Conservation (phyloP, 2,329 filamentous ascomycete species). For the Aureobasidium lini region DNA sequence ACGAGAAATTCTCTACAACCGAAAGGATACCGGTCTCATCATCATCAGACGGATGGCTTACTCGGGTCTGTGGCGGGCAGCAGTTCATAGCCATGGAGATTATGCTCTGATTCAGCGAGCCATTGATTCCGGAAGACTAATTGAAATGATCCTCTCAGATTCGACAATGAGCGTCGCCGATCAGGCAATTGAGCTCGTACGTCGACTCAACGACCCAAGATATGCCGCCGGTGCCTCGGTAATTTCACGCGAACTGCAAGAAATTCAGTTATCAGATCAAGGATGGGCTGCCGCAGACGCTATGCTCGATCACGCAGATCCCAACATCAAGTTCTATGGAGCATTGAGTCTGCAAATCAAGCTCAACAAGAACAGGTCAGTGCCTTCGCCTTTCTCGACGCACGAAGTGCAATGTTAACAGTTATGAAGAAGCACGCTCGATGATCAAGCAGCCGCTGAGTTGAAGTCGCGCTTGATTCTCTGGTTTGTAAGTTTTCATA, state of each 20-base stretch:
- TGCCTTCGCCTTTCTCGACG: not conserved
- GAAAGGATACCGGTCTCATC: not conserved
- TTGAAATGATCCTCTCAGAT: not conserved
- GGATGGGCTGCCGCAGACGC: constrained; percentile 82
- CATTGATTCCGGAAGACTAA: not conserved
- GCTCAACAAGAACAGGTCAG: constrained; percentile 53
- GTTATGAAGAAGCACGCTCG: constrained; percentile 36
- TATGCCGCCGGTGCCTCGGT: constrained; percentile 38
- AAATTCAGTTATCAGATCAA: constrained; percentile 67
- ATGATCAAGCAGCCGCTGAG: constrained; percentile 50
- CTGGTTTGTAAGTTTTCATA: constrained; percentile 47
- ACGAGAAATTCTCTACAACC: not conserved
- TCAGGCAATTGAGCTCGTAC: constrained; percentile 36
- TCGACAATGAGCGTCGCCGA: constrained; percentile 2
- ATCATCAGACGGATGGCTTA: not conserved
- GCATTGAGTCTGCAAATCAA: constrained; percentile 91
- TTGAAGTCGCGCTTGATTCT: constrained; percentile 54
- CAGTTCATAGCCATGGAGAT: not conserved
- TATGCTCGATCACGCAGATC: constrained; percentile 59
- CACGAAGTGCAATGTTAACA: constrained; percentile 5
- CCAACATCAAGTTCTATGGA: constrained; percentile 83
- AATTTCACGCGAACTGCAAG: constrained; percentile 68
- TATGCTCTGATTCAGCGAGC: not conserved
- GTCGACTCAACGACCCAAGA: constrained; percentile 42
- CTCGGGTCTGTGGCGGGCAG: not conserved